A percentile compares a stretch with the other conserved stretches of the same genome.
Conservation (phyloP, 139 green algal species). For the Asterochloris sp. region DNA sequence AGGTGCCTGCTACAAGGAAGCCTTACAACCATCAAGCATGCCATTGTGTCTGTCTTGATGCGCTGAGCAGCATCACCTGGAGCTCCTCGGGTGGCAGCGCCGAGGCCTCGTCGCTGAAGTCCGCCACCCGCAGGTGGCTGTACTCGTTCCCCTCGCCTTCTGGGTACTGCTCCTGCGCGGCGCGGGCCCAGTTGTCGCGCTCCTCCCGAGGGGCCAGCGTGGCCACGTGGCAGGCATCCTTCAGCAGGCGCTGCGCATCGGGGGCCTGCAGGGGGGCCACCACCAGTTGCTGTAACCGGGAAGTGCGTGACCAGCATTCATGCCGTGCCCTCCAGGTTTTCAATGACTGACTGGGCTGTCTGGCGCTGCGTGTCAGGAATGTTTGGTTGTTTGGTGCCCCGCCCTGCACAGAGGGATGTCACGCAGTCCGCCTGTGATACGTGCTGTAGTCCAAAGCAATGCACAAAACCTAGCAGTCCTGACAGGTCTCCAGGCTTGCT, state of each 20-base stretch:
- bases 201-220: conserved; percentile 11
- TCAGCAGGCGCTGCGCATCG: conserved; percentile 34
- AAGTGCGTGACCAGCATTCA: background rate
- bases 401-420: no score
- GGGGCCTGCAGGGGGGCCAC: background rate
- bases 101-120: conserved; percentile 75
- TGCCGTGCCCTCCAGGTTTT: background rate
- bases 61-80: background rate
- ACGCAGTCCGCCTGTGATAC: no score
- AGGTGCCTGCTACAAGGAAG: no score
- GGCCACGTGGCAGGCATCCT: conserved; percentile 22
- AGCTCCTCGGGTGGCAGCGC: conserved; percentile 58
- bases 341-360: background rate
- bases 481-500: no score
- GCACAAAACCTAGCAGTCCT: no score
- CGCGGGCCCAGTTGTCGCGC: conserved; percentile 50
- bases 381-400: no score
- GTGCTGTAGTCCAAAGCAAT: no score
- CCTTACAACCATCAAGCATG: no score
- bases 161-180: conserved; percentile 51
- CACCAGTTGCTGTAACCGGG: background rate
- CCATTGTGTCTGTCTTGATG: background rate
- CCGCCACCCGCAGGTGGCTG: conserved; percentile 67
- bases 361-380: no score
- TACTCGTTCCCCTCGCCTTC: conserved; percentile 52